phyloP scores from a whole-genome alignment of 116 monocot species.

The Trichopus zeylanicus region DNA sequence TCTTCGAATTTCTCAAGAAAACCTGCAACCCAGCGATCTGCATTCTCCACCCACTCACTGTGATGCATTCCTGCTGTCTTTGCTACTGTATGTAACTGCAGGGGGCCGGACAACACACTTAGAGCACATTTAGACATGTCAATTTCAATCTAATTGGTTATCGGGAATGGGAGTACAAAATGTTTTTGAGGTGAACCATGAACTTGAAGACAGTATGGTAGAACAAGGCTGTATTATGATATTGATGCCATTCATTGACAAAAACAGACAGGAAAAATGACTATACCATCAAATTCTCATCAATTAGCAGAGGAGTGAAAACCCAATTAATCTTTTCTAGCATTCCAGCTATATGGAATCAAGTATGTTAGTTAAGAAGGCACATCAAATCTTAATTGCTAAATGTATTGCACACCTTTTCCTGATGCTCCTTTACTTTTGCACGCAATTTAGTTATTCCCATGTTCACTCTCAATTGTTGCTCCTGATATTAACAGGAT shows the following conservation, averaged over 20 bases:
- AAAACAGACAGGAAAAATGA: no score
- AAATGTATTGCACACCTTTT: slow-evolving; percentile 56
- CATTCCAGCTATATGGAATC: no score
- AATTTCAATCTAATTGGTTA: neutral
- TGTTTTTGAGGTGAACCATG: no score
- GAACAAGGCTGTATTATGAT: no score
- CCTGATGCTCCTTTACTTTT: slow-evolving; percentile 77
- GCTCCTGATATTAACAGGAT: slow-evolving; percentile 43
- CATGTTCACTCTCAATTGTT: slow-evolving; percentile 75
- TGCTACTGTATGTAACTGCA: slow-evolving; percentile 46
- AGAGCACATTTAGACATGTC: neutral
- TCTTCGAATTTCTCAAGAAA: slow-evolving; percentile 55
- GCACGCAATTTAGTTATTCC: slow-evolving; percentile 54
- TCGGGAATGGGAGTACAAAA: neutral
- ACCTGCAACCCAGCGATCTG: slow-evolving; percentile 43
- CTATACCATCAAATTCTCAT: no score
- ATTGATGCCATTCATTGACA: no score
- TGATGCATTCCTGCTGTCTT: slow-evolving; percentile 33
- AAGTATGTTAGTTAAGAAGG: no score
- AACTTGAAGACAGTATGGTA: no score
- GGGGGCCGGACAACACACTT: neutral
- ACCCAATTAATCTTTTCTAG: no score
- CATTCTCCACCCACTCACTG: slow-evolving; percentile 42
- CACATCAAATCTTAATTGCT: no score
- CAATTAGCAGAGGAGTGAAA: no score